Evolutionary conservation across 306 rosid genomes (phyloP), one percentile per base, ranked within the genome.

Genomic region (Lathyrus aphaca): DNA sequence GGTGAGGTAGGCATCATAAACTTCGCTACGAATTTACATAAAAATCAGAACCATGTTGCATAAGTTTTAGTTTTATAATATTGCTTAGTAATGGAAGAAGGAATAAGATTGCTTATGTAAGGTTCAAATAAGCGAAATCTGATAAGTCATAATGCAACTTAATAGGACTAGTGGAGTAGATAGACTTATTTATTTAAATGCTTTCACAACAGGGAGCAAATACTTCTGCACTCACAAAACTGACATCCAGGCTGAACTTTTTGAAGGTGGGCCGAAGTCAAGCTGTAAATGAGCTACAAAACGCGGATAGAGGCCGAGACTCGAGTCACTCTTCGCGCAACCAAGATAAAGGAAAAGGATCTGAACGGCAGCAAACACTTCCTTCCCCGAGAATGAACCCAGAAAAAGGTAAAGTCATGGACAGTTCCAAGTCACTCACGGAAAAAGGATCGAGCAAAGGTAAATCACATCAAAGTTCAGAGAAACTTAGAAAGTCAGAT

Each of bases 211-310:
- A 90, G 98, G 95, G 86, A 44, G 50, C 82, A 60, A 76, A 80
- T 80, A 75, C 82, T 80, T 83, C 88, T 72, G 91, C 89, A 46
- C 37, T 85, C 75, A 82, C 98, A 38, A 94, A 94, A 83, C 74
- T 91, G 86, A 87, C 96, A 13, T 81, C 85, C 64, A 81, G 85
- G 57, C 85, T 86, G 70, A 91, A 95, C 80, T 86, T 95, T 77
- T 78, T 95, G 91, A 91, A 95, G 84, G 97, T 88, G 83, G 74
- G 82, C 29, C 84, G 86, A 13, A 81, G 68, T 74, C 97, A 87
- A 66, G 72, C 45, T 51, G 72, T 84, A 50, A 85, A 66, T 73
- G 97, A 91, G 71, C 77, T 76, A 70, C 91, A 85, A 57, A 78
- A 83, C n/a, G 15, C 62, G 75, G 91, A 86, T 32, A 85, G 70